Conservation (phyloP, 2,329 filamentous ascomycete genomes). For the Cadophora sp. region DNA sequence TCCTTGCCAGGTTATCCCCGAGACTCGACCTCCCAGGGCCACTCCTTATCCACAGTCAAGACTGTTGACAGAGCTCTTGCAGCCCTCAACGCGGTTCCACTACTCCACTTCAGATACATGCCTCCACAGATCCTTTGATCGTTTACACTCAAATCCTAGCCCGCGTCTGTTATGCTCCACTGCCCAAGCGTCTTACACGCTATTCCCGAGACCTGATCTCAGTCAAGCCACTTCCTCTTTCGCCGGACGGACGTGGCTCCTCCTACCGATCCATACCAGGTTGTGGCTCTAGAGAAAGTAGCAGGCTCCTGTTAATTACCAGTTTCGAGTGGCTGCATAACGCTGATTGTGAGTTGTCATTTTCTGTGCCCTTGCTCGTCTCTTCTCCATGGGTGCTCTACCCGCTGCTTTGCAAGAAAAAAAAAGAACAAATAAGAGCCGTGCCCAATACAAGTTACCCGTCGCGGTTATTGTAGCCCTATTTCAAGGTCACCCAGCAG, state of each 20-base stretch:
- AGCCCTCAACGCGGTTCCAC: not conserved
- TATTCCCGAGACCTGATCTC: conserved; percentile 11
- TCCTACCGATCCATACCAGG: conserved; percentile 7
- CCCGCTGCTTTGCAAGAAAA: conserved; percentile 7
- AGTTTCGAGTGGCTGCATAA: conserved; percentile 11
- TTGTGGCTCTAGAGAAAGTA: conserved; percentile 11
- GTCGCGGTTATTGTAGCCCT: conserved; percentile 12
- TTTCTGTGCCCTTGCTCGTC: conserved; percentile 4
- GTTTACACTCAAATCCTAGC: not conserved
- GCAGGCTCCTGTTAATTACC: conserved; percentile 7
- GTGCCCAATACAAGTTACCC: conserved; percentile 9
- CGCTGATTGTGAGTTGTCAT: conserved; percentile 14
- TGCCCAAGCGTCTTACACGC: conserved; percentile 12
- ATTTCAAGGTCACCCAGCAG: conserved; percentile 19
- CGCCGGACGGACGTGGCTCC: conserved; percentile 3
- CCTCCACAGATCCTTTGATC: conserved; percentile 12
- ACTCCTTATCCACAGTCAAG: conserved; percentile 4
- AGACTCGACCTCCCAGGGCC: not conserved
- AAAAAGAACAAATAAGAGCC: conserved; percentile 13
- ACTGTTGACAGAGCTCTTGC: not conserved
- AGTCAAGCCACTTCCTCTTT: conserved; percentile 14
- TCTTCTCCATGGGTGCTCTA: conserved; percentile 3
- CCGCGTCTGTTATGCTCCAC: conserved; percentile 7
- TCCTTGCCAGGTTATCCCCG: not conserved
- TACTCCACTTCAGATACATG: not conserved